Percentiles rank a stretch among this genome's conserved stretches.
phyloP scores from a whole-genome alignment of 1,284 basidiomycete species.

The Termitomyces sp. region DNA sequence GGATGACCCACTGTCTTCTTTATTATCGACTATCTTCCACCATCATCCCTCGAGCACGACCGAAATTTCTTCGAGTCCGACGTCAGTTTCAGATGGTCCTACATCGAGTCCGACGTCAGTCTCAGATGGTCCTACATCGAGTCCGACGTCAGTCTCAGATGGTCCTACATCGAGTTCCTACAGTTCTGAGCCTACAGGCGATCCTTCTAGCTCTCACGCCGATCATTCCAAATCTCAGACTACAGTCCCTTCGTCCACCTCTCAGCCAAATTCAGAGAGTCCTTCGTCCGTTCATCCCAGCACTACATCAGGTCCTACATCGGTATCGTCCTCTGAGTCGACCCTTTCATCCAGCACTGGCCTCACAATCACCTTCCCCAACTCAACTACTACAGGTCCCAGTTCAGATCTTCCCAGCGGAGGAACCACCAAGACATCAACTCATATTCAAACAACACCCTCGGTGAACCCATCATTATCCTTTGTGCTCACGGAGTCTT shows the following conservation, averaged over 20 bases:
- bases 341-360: not conserved
- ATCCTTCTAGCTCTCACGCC: not conserved
- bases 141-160: not conserved
- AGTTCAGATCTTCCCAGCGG: not conserved
- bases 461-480: conserved; percentile 11
- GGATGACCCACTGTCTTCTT: not conserved
- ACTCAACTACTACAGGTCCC: not conserved
- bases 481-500: conserved; percentile 13
- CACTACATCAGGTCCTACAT: not conserved
- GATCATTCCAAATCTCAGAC: not conserved
- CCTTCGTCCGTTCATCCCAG: not conserved
- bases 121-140: no score
- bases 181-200: not conserved
- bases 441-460: not conserved
- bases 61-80: no score
- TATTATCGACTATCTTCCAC: no score
- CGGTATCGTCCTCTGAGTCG: not conserved
- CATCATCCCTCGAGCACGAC: no score
- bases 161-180: not conserved
- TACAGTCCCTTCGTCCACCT: not conserved
- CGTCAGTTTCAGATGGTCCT: no score
- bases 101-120: no score
- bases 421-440: not conserved
- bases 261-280: not conserved
- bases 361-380: conserved; percentile 18